phyloP scores from a whole-genome alignment of 2,329 filamentous ascomycete genomes.

The Beauveria medogensis region DNA sequence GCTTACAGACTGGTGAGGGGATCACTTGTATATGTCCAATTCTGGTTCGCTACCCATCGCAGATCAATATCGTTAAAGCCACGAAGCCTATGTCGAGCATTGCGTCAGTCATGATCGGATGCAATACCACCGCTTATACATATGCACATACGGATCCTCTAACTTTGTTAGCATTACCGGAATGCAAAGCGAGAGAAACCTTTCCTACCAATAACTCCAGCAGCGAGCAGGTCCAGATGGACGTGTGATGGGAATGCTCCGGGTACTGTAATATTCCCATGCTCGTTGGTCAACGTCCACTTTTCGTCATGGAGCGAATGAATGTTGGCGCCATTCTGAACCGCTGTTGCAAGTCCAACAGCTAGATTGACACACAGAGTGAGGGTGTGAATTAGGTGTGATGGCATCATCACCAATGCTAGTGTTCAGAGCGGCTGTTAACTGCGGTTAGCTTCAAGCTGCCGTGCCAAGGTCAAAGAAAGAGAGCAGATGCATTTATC shows the following conservation, averaged over 20 bases:
- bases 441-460: not conserved
- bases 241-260: constrained; percentile 49
- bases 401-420: not conserved
- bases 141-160: constrained; percentile 6
- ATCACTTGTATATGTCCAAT: constrained; percentile 53
- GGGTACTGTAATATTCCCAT: constrained; percentile 30
- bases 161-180: not conserved
- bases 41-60: constrained; percentile 43
- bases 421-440: not conserved
- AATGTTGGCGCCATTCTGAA: not conserved
- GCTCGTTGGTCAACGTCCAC: constrained; percentile 8
- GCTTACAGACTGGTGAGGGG: constrained; percentile 8
- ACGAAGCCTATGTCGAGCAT: not conserved
- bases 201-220: constrained; percentile 41
- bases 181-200: not conserved
- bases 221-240: constrained; percentile 48
- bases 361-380: not conserved
- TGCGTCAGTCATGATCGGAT: not conserved
- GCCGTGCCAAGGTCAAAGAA: too few species aligned
- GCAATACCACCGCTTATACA: too few species aligned
- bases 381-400: not conserved
- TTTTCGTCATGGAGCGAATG: not conserved
- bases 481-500: not conserved
- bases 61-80: constrained; percentile 52
- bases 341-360: not conserved